Base-by-base conservation (phyloP, 371 early-diverging fungal genomes). In the Mucor piriformis region DNA sequence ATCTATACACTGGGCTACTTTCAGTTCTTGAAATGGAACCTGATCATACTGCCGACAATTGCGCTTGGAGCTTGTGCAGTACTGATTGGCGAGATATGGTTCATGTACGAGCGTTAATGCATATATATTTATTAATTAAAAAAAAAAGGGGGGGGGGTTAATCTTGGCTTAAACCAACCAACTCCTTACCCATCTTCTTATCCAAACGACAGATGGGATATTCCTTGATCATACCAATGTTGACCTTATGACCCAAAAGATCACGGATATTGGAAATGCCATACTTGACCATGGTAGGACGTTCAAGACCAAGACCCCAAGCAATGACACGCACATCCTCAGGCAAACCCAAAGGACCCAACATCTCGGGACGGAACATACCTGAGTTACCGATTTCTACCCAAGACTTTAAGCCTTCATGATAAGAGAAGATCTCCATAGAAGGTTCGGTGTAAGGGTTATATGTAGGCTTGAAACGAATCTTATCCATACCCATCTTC, bases 361-460 rank as follows among this genome's bases (percentile, higher is more conserved):
- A 85, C 97, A 99, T 96, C 81, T 99, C 99, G 4, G 99, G 99
- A 47, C 99, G 91, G 93, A 99, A 99, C 91, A 99, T 95, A 62
- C 99, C 99, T 18, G 95, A 95, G 89, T 99, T 99, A 56, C 99
- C 99, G 50, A 99, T 92, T 80, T 99, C 99, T 52, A 99, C 96
- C 98, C 99, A 99, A 77, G 90, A 89, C 61, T 91, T 85, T 65
- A 99, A 84, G 29, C 95, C 95, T 67, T 79, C 92, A 75, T 99
- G 99, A 83, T 94, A 99, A 40, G 99, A 95, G 85, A 99, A 99
- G 69, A 99, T 96, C 72, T 99, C 99, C 97, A 99, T 92, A 62
- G 92, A 92, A 43, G 99, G 99, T 79, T 99, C 99, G 35, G 99
- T 99, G 84, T 99, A 99, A 54, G 99, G 99, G 81, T 99, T 99